A percentile compares a stretch with the other conserved stretches of the same genome.
Evolutionary conservation across 257 asterid species (phyloP).

Genomic region (Capsicum pubescens): DNA sequence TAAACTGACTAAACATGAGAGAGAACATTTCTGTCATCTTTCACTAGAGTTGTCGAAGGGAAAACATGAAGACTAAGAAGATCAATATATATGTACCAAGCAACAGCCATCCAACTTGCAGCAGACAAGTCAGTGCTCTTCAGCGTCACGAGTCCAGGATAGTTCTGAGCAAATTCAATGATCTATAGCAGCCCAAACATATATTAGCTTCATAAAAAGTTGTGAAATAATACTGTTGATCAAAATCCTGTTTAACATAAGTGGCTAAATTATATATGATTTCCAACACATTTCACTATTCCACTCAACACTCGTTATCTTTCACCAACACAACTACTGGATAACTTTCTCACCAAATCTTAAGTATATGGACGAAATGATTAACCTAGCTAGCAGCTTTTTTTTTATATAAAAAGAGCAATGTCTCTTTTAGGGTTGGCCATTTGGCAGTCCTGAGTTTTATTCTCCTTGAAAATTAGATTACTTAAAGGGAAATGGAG

Average conservation of each 20-base stretch:
- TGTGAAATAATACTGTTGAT: not conserved
- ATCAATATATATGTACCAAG: constrained; percentile 55
- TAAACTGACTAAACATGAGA: not conserved
- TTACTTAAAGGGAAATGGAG: not conserved
- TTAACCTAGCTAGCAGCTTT: not conserved
- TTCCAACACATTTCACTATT: not conserved
- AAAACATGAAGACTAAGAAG: not conserved
- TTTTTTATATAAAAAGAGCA: not conserved
- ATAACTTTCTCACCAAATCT: not conserved
- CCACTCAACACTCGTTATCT: not conserved
- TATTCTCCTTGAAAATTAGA: not conserved
- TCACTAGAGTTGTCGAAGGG: not conserved
- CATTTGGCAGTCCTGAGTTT: not conserved
- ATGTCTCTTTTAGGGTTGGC: not conserved
- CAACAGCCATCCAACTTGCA: constrained; percentile 92
- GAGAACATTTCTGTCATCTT: not conserved
- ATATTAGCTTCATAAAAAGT: constrained; percentile 13
- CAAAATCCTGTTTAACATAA: not conserved
- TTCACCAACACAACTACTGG: not conserved
- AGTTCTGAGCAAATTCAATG: constrained; percentile 8
- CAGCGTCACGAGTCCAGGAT: constrained; percentile 68
- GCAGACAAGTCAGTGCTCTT: constrained; percentile 85
- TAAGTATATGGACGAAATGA: not conserved
- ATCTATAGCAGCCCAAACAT: constrained; percentile 11
- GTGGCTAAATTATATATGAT: no score